Evolutionary conservation across 176 grass and related monocot species (phyloP), one percentile per base, ranked within the genome.

Genomic region (Carex myosuroides): DNA sequence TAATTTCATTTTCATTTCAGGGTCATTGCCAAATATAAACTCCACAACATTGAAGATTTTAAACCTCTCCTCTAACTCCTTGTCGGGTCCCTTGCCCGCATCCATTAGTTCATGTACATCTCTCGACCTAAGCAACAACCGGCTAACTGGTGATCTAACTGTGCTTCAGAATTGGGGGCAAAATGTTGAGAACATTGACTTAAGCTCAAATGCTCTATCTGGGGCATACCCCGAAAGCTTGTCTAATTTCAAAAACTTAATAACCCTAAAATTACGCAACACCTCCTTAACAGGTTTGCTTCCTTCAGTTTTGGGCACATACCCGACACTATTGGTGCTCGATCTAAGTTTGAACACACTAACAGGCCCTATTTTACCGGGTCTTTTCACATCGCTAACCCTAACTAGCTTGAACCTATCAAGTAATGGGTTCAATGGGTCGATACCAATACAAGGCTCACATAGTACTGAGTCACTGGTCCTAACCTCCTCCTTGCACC

Each of bases 31-130:
- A 18, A 33, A 66, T 83, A 89, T 99, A 80, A 95, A 89, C 78
- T 99, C 96, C 22, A 95, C 93, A 5, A 92, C 96, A 84, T 88
- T 99, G 88, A 95, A 89, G 75, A 54, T 85, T 82, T 82, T 99
- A 80, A 99, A 95, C 86, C 91, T 99, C 53, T 99, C 96, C 77
- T 91, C 93, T 59, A 99, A 95, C 90, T 79, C 89, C 73, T 69
- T 99, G 13, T 84, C 88, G 52, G 96, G 93, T 89, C 85, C 84
- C 29, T 94, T 99, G 77, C 96, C 93, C 30, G 17, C 56, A 56
- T 90, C 79, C 59, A 87, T 94, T 66, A 75, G 91, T 56, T 80
- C 70, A 60, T 95, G 89, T 64, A 54, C 37, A 33, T 94, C 89
- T 37, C 70, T 99, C 85, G 96, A 99, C 90, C 63, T 99, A 42